These are phyloP conservation scores for Diaporthe ampelina DNA, from an alignment of 2,329 filamentous ascomycete genomes.

Conservation along the genomic window DNA sequence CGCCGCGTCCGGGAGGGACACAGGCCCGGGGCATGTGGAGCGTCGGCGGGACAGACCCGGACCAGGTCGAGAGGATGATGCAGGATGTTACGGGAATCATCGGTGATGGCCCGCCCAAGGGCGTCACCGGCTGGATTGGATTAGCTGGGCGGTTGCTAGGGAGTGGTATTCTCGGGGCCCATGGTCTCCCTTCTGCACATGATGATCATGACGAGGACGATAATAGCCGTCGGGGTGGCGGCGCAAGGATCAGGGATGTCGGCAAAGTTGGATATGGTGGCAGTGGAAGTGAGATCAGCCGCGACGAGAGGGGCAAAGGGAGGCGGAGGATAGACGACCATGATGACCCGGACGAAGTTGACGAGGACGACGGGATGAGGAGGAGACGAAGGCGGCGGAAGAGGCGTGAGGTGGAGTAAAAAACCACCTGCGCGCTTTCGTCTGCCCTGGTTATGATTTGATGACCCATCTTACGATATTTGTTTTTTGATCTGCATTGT, in stretches of 20 bases:
- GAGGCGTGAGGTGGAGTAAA: slow-evolving; percentile 34
- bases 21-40: slow-evolving; percentile 59
- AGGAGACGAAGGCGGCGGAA: slow-evolving; percentile 40
- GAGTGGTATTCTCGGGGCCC: slow-evolving; percentile 42
- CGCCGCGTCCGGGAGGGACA: slow-evolving; percentile 37
- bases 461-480: slow-evolving; percentile 31
- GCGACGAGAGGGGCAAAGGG: slow-evolving; percentile 41
- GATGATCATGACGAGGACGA: slow-evolving; percentile 15
- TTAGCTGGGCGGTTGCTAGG: slow-evolving; percentile 48
- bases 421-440: not conserved
- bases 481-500: not conserved
- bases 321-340: slow-evolving; percentile 35
- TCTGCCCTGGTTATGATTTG: slow-evolving; percentile 2
- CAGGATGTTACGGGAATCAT: slow-evolving; percentile 49
- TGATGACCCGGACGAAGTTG: slow-evolving; percentile 38
- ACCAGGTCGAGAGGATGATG: slow-evolving; percentile 56
- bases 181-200: slow-evolving; percentile 38
- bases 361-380: slow-evolving; percentile 43
- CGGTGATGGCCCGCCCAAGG: slow-evolving; percentile 45
- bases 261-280: slow-evolving; percentile 35
- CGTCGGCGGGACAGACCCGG: slow-evolving; percentile 58
- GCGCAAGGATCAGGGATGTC: not conserved
- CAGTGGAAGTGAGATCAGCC: slow-evolving; percentile 37
- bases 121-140: slow-evolving; percentile 47
- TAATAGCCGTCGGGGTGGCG: not conserved